Conservation (phyloP, 2,329 filamentous ascomycete genomes). For the Apiospora malaysiana region DNA sequence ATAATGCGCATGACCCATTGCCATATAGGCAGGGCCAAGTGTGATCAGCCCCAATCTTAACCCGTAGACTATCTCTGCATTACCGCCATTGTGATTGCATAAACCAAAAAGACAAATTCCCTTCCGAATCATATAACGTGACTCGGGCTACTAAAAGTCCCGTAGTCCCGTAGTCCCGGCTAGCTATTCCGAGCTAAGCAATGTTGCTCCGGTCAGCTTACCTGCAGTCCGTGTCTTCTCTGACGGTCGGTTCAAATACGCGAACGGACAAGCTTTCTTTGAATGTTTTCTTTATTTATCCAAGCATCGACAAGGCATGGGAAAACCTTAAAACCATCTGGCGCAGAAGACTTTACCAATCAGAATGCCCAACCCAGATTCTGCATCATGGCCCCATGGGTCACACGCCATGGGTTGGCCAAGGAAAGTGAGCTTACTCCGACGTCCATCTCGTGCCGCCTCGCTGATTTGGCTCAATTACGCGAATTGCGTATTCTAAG, state of each 20-base stretch:
- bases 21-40: background rate
- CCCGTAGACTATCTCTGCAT: background rate
- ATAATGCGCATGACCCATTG: background rate
- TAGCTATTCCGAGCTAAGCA: background rate
- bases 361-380: background rate
- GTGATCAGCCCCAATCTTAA: background rate
- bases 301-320: background rate
- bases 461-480: background rate
- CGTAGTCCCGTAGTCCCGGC: background rate
- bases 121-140: background rate
- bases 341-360: background rate
- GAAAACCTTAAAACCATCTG: background rate
- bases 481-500: background rate
- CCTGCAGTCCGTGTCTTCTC: background rate
- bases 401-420: background rate
- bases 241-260: background rate
- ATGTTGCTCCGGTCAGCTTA: conserved; percentile 1
- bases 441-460: too few species aligned
- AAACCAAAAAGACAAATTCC: background rate
- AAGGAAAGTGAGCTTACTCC: background rate
- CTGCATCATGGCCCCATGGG: background rate
- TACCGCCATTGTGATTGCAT: background rate
- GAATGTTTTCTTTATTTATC: background rate
- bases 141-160: background rate
- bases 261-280: background rate